phyloP scores from a whole-genome alignment of 1,284 basidiomycete species.

The Boletus smithii region DNA sequence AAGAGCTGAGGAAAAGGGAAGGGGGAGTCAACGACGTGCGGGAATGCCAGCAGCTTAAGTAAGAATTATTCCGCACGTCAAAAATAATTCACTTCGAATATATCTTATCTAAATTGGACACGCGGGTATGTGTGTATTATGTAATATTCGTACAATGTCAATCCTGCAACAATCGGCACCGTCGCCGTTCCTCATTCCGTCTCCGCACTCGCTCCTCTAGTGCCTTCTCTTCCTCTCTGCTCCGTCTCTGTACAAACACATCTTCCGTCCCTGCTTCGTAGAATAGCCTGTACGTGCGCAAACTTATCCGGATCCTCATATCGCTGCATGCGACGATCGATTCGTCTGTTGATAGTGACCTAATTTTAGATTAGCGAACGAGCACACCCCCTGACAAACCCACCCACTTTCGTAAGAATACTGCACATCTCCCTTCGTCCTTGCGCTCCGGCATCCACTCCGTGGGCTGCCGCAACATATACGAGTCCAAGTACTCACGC shows the following conservation, averaged over 20 bases:
- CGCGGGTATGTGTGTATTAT: neutral
- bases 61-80: conserved; percentile 16
- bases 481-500: conserved; percentile 87
- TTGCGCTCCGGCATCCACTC: conserved; percentile 58
- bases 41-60: conserved; percentile 27
- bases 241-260: conserved; percentile 39
- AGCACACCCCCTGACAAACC: neutral
- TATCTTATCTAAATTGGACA: conserved; percentile 2
- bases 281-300: conserved; percentile 70
- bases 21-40: conserved; percentile 4
- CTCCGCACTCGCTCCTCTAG: conserved; percentile 44
- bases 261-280: conserved; percentile 68
- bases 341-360: conserved; percentile 34
- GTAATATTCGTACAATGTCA: conserved; percentile 4
- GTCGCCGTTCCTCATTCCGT: conserved; percentile 53
- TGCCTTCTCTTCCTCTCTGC: conserved; percentile 37
- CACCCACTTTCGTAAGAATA: conserved; percentile 50
- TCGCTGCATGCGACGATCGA: conserved; percentile 33
- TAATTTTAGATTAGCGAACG: conserved; percentile 35
- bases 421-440: conserved; percentile 40
- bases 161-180: conserved; percentile 37
- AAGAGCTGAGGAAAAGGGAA: conserved; percentile 2
- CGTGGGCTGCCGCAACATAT: conserved; percentile 68
- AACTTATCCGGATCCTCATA: conserved; percentile 61
- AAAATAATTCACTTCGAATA: conserved; percentile 15